These are phyloP conservation scores for Lepidium campestre DNA, from an alignment of 441 rosid species.

Conservation along the genomic window DNA sequence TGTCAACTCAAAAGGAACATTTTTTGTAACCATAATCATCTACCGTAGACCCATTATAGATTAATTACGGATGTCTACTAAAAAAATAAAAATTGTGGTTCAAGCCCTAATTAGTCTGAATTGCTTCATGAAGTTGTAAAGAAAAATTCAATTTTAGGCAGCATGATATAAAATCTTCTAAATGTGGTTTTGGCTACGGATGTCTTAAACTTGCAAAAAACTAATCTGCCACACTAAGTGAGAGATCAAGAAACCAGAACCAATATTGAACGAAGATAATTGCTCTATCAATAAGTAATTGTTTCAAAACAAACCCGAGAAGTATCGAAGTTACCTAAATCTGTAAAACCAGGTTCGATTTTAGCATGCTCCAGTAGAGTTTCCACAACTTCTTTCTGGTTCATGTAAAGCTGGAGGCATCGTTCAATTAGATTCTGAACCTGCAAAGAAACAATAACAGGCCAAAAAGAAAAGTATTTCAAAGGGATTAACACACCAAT, in stretches of 20 bases:
- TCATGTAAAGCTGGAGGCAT: slow-evolving; percentile 93
- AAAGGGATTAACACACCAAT: not conserved
- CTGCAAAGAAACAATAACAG: slow-evolving; percentile 34
- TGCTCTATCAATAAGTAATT: not conserved
- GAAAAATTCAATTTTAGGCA: too few relatives aligned
- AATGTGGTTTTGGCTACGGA: too few relatives aligned
- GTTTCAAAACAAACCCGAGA: not conserved
- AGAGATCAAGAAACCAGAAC: not conserved
- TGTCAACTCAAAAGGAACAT: slow-evolving; percentile 29
- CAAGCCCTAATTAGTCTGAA: too few relatives aligned
- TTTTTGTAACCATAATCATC: not conserved
- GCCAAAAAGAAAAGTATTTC: not conserved
- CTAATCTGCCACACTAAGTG: not conserved
- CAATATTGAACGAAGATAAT: not conserved
- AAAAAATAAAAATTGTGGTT: too few relatives aligned
- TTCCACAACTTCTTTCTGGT: slow-evolving; percentile 79
- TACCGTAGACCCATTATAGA: not conserved
- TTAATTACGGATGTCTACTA: too few relatives aligned
- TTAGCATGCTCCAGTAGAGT: slow-evolving; percentile 75
- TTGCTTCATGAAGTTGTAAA: too few relatives aligned
- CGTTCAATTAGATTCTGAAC: slow-evolving; percentile 94
- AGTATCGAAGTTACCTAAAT: slow-evolving; percentile 54
- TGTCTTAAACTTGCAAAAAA: not conserved
- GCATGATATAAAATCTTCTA: too few relatives aligned
- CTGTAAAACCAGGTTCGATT: slow-evolving; percentile 95